A percentile compares a stretch with the other conserved stretches of the same genome.
Conservation (phyloP, 2,329 filamentous ascomycete genomes). For the Alternaria burnsii region DNA sequence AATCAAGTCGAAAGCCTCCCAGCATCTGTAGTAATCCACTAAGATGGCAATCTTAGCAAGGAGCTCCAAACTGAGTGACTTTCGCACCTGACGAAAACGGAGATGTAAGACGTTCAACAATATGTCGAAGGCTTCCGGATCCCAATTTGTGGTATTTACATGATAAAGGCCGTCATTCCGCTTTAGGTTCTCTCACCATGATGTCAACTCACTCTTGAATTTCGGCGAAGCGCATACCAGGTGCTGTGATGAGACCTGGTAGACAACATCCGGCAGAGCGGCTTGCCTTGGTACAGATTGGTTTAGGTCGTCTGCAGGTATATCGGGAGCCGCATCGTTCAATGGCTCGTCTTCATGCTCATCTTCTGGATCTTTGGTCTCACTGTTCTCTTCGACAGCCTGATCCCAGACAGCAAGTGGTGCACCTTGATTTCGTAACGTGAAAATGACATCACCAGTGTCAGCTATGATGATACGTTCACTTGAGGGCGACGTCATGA, state of each 20-base stretch:
- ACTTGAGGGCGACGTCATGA: background rate
- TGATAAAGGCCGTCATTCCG: slow-evolving; percentile 12
- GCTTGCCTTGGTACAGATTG: background rate
- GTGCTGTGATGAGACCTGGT: slow-evolving; percentile 13
- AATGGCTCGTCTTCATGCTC: background rate
- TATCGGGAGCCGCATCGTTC: background rate
- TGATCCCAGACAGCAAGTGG: slow-evolving; percentile 16
- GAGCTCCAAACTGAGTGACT: slow-evolving; percentile 50
- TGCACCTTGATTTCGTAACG: background rate
- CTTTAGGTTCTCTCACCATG: background rate
- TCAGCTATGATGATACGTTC: slow-evolving; percentile 4
- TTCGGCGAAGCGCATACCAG: slow-evolving; percentile 7
- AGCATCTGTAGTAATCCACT: slow-evolving; percentile 54
- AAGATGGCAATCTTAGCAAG: slow-evolving; percentile 57
- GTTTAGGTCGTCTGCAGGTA: background rate
- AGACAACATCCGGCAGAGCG: background rate
- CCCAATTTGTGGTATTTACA: slow-evolving; percentile 24
- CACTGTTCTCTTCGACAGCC: background rate
- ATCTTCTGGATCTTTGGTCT: background rate
- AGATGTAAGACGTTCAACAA: slow-evolving; percentile 58
- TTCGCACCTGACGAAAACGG: slow-evolving; percentile 52
- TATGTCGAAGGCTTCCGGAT: slow-evolving; percentile 54
- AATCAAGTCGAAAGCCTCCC: slow-evolving; percentile 55
- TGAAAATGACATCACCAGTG: slow-evolving; percentile 12
- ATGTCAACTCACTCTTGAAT: slow-evolving; percentile 4